Conservation (phyloP, 768 basidiomycete genomes). For the Cyclocybe aegerita region DNA sequence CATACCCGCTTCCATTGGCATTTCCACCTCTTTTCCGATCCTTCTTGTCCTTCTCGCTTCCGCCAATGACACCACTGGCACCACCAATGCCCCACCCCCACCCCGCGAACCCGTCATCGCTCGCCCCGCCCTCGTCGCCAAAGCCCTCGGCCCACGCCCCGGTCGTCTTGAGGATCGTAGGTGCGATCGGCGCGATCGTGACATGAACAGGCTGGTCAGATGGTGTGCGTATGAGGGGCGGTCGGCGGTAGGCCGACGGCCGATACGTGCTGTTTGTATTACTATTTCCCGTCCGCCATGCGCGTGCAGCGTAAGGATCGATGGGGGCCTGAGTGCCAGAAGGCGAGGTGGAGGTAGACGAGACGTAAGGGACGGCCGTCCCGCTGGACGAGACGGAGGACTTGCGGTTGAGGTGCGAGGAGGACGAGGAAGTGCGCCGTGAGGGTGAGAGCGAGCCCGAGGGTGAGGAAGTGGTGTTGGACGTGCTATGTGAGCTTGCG, state of each 20-base stretch:
- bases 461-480: conserved; percentile 17
- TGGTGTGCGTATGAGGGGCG: conserved; percentile 26
- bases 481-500: conserved; percentile 12
- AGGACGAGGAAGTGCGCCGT: conserved; percentile 17
- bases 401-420: neutral
- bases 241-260: conserved; percentile 23
- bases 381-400: neutral
- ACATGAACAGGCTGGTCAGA: conserved; percentile 29
- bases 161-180: conserved; percentile 84
- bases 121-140: conserved; percentile 41
- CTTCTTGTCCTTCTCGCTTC: conserved; percentile 10
- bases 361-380: neutral
- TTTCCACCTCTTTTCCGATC: conserved; percentile 1
- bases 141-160: conserved; percentile 50
- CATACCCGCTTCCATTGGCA: too few relatives aligned
- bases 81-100: conserved; percentile 22
- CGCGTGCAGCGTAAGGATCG: neutral
- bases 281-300: conserved; percentile 10
- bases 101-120: conserved; percentile 30
- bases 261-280: conserved; percentile 12
- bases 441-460: conserved; percentile 22
- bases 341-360: neutral
- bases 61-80: conserved; percentile 8
- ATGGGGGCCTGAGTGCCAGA: neutral
- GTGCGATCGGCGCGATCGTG: conserved; percentile 50